These are phyloP conservation scores for Solanum tacnaense DNA, from an alignment of 257 asterid genomes.

Conservation along the genomic window DNA sequence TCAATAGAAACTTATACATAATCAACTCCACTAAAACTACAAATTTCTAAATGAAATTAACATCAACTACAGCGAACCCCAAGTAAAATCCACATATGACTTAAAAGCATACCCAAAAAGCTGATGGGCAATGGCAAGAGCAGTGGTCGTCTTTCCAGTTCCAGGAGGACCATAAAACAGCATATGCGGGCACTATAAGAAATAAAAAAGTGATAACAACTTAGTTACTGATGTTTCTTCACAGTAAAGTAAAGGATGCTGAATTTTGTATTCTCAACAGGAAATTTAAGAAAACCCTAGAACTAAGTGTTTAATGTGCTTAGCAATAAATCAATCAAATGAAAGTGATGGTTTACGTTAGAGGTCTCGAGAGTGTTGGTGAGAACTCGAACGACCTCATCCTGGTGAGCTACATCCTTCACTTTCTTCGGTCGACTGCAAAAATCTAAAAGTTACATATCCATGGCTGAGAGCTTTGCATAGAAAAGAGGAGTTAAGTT, in stretches of 20 bases:
- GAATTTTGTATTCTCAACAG: not conserved
- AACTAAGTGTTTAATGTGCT: not conserved
- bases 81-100: not conserved
- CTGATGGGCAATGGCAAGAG: slow-evolving; percentile 93
- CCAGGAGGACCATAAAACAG: slow-evolving; percentile 97
- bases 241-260: not conserved
- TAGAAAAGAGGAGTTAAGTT: not conserved
- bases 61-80: not conserved
- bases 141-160: slow-evolving; percentile 93
- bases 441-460: not conserved
- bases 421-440: slow-evolving; percentile 92
- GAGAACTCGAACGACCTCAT: slow-evolving; percentile 93
- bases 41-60: too few relatives aligned
- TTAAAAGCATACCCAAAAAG: slow-evolving; percentile 54
- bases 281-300: not conserved
- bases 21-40: not conserved
- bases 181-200: slow-evolving; percentile 86
- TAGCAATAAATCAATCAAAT: not conserved
- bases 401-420: slow-evolving; percentile 97
- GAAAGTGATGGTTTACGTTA: slow-evolving; percentile 30
- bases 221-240: not conserved
- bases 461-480: not conserved
- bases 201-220: not conserved
- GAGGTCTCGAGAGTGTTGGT: slow-evolving; percentile 93
- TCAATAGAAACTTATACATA: not conserved